A percentile compares a stretch with the other conserved stretches of the same genome.
phyloP scores from a whole-genome alignment of 2,329 filamentous ascomycete genomes.

The Pestalotiopsis sp. region DNA sequence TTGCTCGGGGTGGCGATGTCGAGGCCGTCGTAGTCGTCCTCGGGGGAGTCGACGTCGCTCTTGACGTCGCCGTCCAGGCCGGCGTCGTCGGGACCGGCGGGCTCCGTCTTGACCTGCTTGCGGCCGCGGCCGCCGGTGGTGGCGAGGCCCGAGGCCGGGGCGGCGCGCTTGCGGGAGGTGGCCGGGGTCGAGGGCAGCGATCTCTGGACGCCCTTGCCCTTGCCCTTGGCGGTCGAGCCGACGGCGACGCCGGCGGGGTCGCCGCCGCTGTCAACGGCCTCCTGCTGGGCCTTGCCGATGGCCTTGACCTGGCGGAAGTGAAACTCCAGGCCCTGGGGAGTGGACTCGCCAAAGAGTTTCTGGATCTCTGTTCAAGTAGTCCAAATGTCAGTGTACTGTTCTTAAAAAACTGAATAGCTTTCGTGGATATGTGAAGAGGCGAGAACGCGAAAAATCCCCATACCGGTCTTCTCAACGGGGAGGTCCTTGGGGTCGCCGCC shows the following conservation, averaged over 20 bases:
- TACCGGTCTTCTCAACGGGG: conserved; percentile 22
- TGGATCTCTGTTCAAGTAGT: conserved; percentile 51
- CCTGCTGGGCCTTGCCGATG: conserved; percentile 49
- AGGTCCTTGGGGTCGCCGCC: conserved; percentile 36
- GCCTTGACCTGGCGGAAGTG: conserved; percentile 60
- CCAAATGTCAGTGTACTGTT: not conserved
- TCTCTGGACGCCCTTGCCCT: not conserved
- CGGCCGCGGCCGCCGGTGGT: conserved; percentile 19
- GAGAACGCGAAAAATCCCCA: not conserved
- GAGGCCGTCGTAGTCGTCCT: conserved; percentile 31
- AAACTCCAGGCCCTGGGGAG: conserved; percentile 58
- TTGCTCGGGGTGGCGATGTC: conserved; percentile 21
- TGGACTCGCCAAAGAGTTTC: conserved; percentile 62
- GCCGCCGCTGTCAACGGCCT: conserved; percentile 43
- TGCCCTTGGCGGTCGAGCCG: not conserved
- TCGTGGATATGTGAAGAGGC: not conserved
- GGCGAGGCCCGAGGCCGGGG: not conserved
- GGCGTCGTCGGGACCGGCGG: not conserved
- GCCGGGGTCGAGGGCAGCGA: conserved; percentile 5
- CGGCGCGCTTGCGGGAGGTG: not conserved
- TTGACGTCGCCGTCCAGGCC: conserved; percentile 8
- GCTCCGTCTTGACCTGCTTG: not conserved
- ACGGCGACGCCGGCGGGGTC: conserved; percentile 44
- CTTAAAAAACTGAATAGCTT: not conserved
- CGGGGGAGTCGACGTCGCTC: conserved; percentile 23